These are phyloP conservation scores for Croton setiger DNA, from an alignment of 441 rosid genomes.

Conservation along the genomic window DNA sequence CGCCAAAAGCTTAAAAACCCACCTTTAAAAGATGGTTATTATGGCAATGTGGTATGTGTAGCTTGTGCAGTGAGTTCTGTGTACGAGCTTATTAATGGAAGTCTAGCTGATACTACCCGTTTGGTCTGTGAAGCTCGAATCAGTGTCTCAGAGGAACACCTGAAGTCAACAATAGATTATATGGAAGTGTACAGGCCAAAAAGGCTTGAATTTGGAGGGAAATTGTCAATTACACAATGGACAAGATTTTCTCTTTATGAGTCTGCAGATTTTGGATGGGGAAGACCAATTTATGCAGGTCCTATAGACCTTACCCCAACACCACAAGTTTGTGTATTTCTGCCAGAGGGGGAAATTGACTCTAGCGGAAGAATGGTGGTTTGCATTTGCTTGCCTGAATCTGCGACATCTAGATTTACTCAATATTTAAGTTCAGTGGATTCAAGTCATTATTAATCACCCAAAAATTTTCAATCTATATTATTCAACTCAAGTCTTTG, in stretches of 20 bases:
- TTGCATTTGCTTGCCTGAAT: constrained; percentile 79
- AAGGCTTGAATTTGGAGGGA: constrained; percentile 84
- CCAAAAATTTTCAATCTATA: too few relatives aligned
- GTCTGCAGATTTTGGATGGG: constrained; percentile 89
- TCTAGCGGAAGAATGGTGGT: constrained; percentile 55
- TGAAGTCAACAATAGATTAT: constrained; percentile 63
- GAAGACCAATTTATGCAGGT: constrained; percentile 73
- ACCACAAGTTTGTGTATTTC: constrained; percentile 80
- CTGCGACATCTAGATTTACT: constrained; percentile 45
- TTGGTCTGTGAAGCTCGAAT: constrained; percentile 65
- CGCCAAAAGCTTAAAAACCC: constrained; percentile 57
- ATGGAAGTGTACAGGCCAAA: constrained; percentile 63
- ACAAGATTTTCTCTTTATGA: constrained; percentile 77
- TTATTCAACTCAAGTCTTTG: too few relatives aligned
- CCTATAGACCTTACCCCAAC: constrained; percentile 88
- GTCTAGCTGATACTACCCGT: constrained; percentile 45
- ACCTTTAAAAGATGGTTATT: constrained; percentile 60
- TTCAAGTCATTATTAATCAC: too few relatives aligned
- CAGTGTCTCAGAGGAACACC: constrained; percentile 64
- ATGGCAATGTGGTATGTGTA: constrained; percentile 76
- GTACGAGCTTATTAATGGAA: constrained; percentile 42
- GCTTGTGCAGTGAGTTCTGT: constrained; percentile 75
- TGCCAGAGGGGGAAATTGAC: constrained; percentile 61
- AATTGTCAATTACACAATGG: constrained; percentile 86
- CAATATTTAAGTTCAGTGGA: constrained; percentile 38